These are phyloP conservation scores for Penicillium malachiteum DNA, from an alignment of 495 filamentous ascomycete genomes.

Conservation along the genomic window DNA sequence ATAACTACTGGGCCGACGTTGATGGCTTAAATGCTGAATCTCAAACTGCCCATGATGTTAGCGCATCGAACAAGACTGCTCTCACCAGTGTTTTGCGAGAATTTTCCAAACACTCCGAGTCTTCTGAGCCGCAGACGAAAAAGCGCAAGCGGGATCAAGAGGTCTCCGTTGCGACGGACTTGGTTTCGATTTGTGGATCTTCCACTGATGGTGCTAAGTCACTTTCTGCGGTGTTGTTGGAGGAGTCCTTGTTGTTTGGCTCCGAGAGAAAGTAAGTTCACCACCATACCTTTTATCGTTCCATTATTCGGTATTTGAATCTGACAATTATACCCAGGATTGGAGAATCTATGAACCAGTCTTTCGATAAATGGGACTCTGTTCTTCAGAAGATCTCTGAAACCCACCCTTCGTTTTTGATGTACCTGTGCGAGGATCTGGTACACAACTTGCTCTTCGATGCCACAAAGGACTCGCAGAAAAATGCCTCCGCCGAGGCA, in stretches of 20 bases:
- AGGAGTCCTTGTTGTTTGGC: constrained; percentile 29
- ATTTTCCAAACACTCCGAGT: constrained; percentile 8
- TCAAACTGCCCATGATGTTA: constrained; percentile 12
- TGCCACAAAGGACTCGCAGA: constrained; percentile 10
- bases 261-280: constrained; percentile 32
- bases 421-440: constrained; percentile 36
- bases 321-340: constrained; percentile 23
- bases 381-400: constrained; percentile 35
- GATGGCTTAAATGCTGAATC: constrained; percentile 12
- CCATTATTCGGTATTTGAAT: neutral
- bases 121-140: constrained; percentile 25
- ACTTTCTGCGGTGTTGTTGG: constrained; percentile 31
- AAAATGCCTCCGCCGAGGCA: constrained; percentile 27
- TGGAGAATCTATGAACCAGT: constrained; percentile 29
- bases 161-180: constrained; percentile 22
- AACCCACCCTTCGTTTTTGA: constrained; percentile 30
- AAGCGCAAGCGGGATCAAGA: constrained; percentile 34
- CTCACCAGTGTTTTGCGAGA: constrained; percentile 21
- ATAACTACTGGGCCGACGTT: constrained; percentile 69
- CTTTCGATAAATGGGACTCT: constrained; percentile 36
- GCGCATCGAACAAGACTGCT: constrained; percentile 15
- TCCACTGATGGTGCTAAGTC: constrained; percentile 16
- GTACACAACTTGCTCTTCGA: constrained; percentile 33
- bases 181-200: constrained; percentile 31
- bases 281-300: neutral